Evolutionary conservation across 1,284 basidiomycete genomes (phyloP), one percentile per base, ranked within the genome.

Genomic region (Cerioporus squamosus): DNA sequence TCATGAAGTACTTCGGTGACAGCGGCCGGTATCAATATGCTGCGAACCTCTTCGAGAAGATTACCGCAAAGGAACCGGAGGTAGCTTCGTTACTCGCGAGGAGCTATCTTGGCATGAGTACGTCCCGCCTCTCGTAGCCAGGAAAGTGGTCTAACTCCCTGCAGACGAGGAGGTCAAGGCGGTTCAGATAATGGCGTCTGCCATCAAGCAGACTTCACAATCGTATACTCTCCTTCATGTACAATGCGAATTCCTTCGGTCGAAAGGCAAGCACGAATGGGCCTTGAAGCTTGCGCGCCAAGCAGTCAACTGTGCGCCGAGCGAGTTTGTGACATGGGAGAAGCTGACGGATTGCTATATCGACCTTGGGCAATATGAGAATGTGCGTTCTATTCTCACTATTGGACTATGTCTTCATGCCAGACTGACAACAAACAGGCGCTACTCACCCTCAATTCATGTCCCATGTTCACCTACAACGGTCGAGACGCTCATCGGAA

Each of bases 381-480:
- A 89, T 56, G 86, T 84, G 59, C 52, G 80, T 70, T 15, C 17
- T 3, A 18, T 14, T 4, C 7, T 22, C 17, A 5, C n/a, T 22
- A n/a, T 18, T 5, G 20, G 10, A 9, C n/a, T 4, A 18, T 22
- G n/a, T 18, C 26, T 24, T 4, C 2, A n/a, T 40, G 26, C 44
- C 51, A 17, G 44, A 33, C 47, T n/a, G 29, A 10, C 33, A 36
- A 26, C 9, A 46, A 17, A 17, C 55, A 84, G 82, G 95, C 97
- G 0, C 79, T 99, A 14, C 82, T 98, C 40, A 98, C 97, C 1
- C 85, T 99, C 60, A 99, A 99, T 72, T 98, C 97, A 39, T 99
- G 97, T 77, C 97, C 97, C 1, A 99, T 99, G 97, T 99, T 99
- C 76, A 98, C 97, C 2, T 99, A 94, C 79, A 98, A 98, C 72